Evolutionary conservation across 2,329 filamentous ascomycete genomes (phyloP), one percentile per base, ranked within the genome.

Genomic region (Claviceps purpurea): DNA sequence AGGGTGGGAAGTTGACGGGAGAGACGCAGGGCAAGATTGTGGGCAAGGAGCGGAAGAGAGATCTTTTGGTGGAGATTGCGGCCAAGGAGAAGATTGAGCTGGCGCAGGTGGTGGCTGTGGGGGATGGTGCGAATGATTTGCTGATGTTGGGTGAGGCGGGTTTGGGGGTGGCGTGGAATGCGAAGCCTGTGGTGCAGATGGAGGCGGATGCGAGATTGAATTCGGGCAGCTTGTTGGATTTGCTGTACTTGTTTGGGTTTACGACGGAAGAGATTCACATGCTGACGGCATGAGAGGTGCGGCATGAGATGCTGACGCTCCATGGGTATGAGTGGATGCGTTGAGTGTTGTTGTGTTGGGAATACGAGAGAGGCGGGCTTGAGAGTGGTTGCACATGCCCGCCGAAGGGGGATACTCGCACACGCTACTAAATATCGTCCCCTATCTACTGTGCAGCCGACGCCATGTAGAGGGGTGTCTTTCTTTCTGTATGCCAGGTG

Each of bases 51-150:
- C 78, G 82, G 63, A 93, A 93, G 70, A 75, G 78, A 18, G 78
- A 85, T 56, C 73, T 91, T 37, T 73, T 93, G 14, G 62, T 84
- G 11, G 76, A 86, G 64, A 87, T 91, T 58, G 85, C 87, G 0
- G 67, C 69, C 50, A 78, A 81, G 62, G 84, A 90, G 61, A 74
- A 75, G 1, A 76, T 90, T 48, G 67, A 77, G 3, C 66, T 85
- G 8, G 75, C 79, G 26, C 83, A 89, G 66, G 78, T 82, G 34
- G 71, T 93, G 26, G 86, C 85, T 2, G 79, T 91, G 0, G 87
- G 87, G 4, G 87, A 93, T 65, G 88, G 87, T 6, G 87, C 87
- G 40, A 93, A 93, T 62, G 87, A 93, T 63, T 66, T 93, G 57
- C 72, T 84, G 53, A 93, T 93, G 87, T 81, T 93, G 74, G 75